Percentiles rank a stretch among this genome's conserved stretches.
These are phyloP conservation scores for Fusarium sp. DNA, from an alignment of 2,329 filamentous ascomycete genomes.

Conservation along the genomic window DNA sequence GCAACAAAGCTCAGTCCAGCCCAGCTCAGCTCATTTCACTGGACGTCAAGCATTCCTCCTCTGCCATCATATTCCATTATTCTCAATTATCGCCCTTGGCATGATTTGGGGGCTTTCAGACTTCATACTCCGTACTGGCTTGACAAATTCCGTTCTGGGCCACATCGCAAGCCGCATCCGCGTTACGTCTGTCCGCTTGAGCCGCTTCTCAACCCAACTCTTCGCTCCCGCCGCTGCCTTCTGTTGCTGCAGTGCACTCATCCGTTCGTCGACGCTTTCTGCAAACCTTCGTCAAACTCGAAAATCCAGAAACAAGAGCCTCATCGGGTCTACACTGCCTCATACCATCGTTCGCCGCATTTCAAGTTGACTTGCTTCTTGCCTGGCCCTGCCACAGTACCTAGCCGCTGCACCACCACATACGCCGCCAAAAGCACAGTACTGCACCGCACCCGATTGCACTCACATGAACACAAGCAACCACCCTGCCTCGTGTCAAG, in stretches of 20 bases:
- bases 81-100: slow-evolving; percentile 17
- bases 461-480: slow-evolving; percentile 37
- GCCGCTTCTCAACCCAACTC: slow-evolving; percentile 17
- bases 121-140: slow-evolving; percentile 2
- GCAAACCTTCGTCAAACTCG: slow-evolving; percentile 28
- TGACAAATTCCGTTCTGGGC: slow-evolving; percentile 34
- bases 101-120: slow-evolving; percentile 29
- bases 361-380: slow-evolving; percentile 25
- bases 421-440: slow-evolving; percentile 35
- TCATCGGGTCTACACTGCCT: slow-evolving; percentile 20
- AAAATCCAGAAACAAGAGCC: slow-evolving; percentile 25
- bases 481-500: slow-evolving; percentile 30
- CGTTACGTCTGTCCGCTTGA: slow-evolving; percentile 17
- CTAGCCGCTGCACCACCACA: slow-evolving; percentile 39
- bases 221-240: slow-evolving; percentile 5
- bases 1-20: slow-evolving; percentile 27
- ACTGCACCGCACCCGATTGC: slow-evolving; percentile 30
- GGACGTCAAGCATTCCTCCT: slow-evolving; percentile 42
- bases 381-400: slow-evolving; percentile 27
- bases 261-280: slow-evolving; percentile 25
- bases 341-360: background rate
- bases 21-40: slow-evolving; percentile 43
- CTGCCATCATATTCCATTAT: slow-evolving; percentile 41
- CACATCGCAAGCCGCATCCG: slow-evolving; percentile 18
- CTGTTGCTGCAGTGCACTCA: slow-evolving; percentile 6